These are phyloP conservation scores for Umbelopsis sp. DNA, from an alignment of 192 early-diverging fungal species.

Conservation along the genomic window DNA sequence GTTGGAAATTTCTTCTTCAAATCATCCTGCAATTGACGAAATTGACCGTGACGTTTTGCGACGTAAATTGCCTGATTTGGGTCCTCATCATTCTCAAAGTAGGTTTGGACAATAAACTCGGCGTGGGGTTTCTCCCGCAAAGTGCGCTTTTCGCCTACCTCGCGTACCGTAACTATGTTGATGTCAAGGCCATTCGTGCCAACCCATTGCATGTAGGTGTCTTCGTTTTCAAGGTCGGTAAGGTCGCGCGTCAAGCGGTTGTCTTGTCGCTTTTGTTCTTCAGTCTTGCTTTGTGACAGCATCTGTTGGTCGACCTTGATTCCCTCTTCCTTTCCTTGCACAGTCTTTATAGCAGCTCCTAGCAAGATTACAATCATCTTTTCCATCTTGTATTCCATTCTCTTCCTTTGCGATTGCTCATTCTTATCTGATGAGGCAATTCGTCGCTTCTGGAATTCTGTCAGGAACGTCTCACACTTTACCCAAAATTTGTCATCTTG, in stretches of 20 bases:
- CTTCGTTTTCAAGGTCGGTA: slow-evolving; percentile 19
- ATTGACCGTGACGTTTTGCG: slow-evolving; percentile 49
- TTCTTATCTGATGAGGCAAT: slow-evolving; percentile 26
- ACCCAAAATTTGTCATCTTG: slow-evolving; percentile 45
- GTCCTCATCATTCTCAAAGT: slow-evolving; percentile 24
- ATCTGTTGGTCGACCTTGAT: slow-evolving; percentile 20
- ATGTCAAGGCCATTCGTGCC: slow-evolving; percentile 44
- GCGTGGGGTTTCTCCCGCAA: slow-evolving; percentile 46
- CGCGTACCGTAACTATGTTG: slow-evolving; percentile 50
- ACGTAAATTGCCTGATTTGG: slow-evolving; percentile 34
- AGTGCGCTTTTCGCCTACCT: slow-evolving; percentile 40
- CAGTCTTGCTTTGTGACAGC: neutral
- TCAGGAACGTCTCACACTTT: slow-evolving; percentile 50
- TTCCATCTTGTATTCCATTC: slow-evolving; percentile 39
- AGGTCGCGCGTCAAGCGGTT: slow-evolving; percentile 1
- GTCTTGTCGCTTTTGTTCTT: neutral
- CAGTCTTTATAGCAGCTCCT: slow-evolving; percentile 35
- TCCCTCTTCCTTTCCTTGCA: slow-evolving; percentile 32
- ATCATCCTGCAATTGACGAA: slow-evolving; percentile 45
- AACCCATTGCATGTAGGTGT: slow-evolving; percentile 21
- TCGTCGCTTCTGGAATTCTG: slow-evolving; percentile 49
- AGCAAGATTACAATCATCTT: slow-evolving; percentile 35
- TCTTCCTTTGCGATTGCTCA: slow-evolving; percentile 29
- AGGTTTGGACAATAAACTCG: slow-evolving; percentile 49
- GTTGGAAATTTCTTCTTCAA: slow-evolving; percentile 48